Evolutionary conservation across 768 basidiomycete species (phyloP), one percentile per base, ranked within the genome.

Genomic region (Russula griseocarnosa): DNA sequence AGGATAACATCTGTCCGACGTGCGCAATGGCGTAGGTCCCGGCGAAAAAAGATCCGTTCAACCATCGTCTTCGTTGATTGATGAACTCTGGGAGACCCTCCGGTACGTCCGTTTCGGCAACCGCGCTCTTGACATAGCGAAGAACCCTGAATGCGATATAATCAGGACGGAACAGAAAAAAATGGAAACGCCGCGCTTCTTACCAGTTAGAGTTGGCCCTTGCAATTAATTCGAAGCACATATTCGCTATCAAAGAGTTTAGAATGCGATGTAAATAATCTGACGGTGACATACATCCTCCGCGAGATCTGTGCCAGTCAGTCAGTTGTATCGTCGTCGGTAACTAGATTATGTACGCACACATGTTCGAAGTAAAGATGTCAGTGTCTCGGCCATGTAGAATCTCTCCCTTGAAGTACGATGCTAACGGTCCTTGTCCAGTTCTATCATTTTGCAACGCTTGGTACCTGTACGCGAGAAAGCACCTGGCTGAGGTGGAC

Each of bases 341-440:
- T 40, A 53, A 9, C 32, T 22, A 30, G 18, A 3, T 13, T 24
- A 42, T 38, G 22, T 32, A 79, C 86, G 58, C 75, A 90, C 90
- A 98, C 94, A 96, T 96, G 70, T 97, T 97, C 9, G 94, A 94
- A 5, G 92, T 95, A 74, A 94, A 94, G 51, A 96, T 93, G 71
- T 94, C 92, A 0, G 92, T 90, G 71, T 92, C 89, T 32, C 85
- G 82, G 11, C 90, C 92, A 68, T 89, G 86, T 28, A 92, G 74
- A 24, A 88, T 81, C 73, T 99, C 97, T 10, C 97, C 97, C 73
- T 98, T 91, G 81, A 99, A 99, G 74, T 99, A 99, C 18, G 95
- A 94, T 16, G 93, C 90, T 5, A 98, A 77, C 6, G 96, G 96
- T 0, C 96, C 96, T 26, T 82, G 78, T 0, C 94, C 95, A 22